Evolutionary conservation across 805 yeast species (phyloP).

Genomic region (Torulaspora maleeae): DNA sequence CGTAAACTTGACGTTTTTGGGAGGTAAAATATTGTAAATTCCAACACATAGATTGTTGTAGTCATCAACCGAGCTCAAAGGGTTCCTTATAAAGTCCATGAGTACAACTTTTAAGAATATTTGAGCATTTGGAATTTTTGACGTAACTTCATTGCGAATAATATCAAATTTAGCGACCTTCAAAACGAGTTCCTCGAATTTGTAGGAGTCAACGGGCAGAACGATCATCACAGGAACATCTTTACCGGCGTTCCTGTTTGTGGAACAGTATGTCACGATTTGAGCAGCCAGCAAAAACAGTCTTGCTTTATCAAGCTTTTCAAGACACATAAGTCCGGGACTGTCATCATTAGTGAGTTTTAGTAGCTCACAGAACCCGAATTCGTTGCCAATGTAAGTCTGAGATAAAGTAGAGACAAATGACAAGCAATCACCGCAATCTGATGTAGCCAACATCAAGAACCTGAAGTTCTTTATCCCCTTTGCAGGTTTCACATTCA

Average conservation of each 20-base stretch:
- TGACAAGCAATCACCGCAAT: slow-evolving; percentile 26
- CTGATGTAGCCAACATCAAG: slow-evolving; percentile 40
- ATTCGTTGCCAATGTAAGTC: slow-evolving; percentile 33
- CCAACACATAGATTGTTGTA: slow-evolving; percentile 45
- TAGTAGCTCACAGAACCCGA: slow-evolving; percentile 35
- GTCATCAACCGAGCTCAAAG: slow-evolving; percentile 29
- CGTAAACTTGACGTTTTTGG: slow-evolving; percentile 33
- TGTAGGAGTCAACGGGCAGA: slow-evolving; percentile 25
- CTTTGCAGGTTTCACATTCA: slow-evolving; percentile 52
- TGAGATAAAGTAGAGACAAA: slow-evolving; percentile 34
- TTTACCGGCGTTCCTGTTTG: slow-evolving; percentile 27
- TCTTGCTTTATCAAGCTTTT: slow-evolving; percentile 40
- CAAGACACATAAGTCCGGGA: slow-evolving; percentile 27
- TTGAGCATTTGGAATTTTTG: slow-evolving; percentile 30
- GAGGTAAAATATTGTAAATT: slow-evolving; percentile 51
- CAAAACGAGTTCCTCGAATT: slow-evolving; percentile 43
- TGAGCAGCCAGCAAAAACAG: slow-evolving; percentile 48
- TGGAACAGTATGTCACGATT: slow-evolving; percentile 35
- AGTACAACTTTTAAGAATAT: slow-evolving; percentile 41
- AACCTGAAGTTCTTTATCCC: slow-evolving; percentile 50
- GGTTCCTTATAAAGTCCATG: slow-evolving; percentile 38
- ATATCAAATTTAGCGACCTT: slow-evolving; percentile 45
- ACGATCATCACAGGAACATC: slow-evolving; percentile 30
- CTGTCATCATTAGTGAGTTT: slow-evolving; percentile 29
- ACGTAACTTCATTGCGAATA: slow-evolving; percentile 39